Evolutionary conservation across 2,329 filamentous ascomycete species (phyloP).

Genomic region (Clonostachys rosea): DNA sequence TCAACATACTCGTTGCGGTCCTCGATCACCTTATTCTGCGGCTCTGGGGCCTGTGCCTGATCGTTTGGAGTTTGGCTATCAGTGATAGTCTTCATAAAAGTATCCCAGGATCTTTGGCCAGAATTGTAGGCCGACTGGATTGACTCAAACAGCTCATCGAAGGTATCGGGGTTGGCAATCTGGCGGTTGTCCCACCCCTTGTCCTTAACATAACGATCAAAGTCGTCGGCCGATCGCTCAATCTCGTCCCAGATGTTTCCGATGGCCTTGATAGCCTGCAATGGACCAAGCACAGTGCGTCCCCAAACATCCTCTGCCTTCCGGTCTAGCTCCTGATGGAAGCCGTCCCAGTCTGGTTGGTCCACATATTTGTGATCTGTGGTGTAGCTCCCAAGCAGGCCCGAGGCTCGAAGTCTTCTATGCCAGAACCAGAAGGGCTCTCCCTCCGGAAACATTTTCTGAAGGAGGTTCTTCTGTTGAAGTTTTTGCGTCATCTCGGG

Average conservation of each 20-base stretch:
- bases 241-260: too few relatives aligned
- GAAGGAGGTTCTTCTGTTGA: conserved; percentile 27
- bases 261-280: too few relatives aligned
- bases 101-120: conserved; percentile 31
- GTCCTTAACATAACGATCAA: too few relatives aligned
- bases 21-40: conserved; percentile 24
- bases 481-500: conserved; percentile 28
- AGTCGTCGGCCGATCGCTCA: too few relatives aligned
- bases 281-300: conserved; percentile 1
- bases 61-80: conserved; percentile 8
- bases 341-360: conserved; percentile 17
- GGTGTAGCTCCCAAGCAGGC: conserved; percentile 19
- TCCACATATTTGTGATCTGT: too few relatives aligned
- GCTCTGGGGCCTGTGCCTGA: conserved; percentile 5
- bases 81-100: conserved; percentile 27
- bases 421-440: conserved; percentile 38
- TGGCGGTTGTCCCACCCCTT: too few relatives aligned
- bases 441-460: conserved; percentile 29
- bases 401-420: conserved; percentile 25
- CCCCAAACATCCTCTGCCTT: conserved; percentile 19
- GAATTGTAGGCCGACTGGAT: conserved; percentile 28
- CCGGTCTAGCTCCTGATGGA: conserved; percentile 22
- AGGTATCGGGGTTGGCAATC: conserved; percentile 5
- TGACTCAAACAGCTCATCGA: conserved; percentile 34
- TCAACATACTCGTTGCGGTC: conserved; percentile 37